A percentile compares a stretch with the other conserved stretches of the same genome.
Conservation (phyloP, 2,329 filamentous ascomycete species). For the Cercospora sp. region DNA sequence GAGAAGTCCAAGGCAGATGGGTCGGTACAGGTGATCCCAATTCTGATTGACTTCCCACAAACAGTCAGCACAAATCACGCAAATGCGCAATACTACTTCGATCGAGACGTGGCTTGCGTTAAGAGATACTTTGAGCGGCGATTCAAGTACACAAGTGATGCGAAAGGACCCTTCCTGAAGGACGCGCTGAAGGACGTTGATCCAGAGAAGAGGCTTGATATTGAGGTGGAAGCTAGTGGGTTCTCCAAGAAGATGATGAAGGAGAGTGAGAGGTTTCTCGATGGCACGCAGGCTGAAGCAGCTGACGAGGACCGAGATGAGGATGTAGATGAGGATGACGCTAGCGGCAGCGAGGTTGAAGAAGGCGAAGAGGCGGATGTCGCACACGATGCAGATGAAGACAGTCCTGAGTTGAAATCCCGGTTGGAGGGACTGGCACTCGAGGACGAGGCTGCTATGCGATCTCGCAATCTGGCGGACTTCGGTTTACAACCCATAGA, state of each 20-base stretch:
- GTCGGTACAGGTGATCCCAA: constrained; percentile 64
- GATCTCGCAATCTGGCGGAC: constrained; percentile 21
- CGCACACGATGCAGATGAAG: constrained; percentile 24
- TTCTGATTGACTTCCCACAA: constrained; percentile 96
- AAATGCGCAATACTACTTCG: constrained; percentile 97
- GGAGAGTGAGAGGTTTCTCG: constrained; percentile 88
- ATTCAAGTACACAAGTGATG: constrained; percentile 82
- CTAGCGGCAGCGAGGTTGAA: constrained; percentile 16
- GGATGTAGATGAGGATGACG: constrained; percentile 39
- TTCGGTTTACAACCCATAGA: constrained; percentile 36
- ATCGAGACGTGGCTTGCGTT: constrained; percentile 91
- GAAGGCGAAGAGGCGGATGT: constrained; percentile 21
- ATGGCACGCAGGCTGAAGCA: constrained; percentile 57
- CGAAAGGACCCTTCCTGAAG: constrained; percentile 79
- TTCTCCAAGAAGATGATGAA: constrained; percentile 97
- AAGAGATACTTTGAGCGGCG: constrained; percentile 89
- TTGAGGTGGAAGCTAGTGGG: constrained; percentile 85
- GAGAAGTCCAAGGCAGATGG: constrained; percentile 51
- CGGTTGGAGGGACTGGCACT: constrained; percentile 28
- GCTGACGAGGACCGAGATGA: constrained; percentile 43
- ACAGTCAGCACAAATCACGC: constrained; percentile 94
- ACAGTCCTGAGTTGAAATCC: constrained; percentile 30
- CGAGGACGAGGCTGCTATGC: constrained; percentile 24
- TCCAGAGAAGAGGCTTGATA: constrained; percentile 72
- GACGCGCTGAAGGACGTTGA: constrained; percentile 75